Evolutionary conservation across 345 rosid genomes (phyloP), one percentile per base, ranked within the genome.

Genomic region (Pugionium dolabratum): DNA sequence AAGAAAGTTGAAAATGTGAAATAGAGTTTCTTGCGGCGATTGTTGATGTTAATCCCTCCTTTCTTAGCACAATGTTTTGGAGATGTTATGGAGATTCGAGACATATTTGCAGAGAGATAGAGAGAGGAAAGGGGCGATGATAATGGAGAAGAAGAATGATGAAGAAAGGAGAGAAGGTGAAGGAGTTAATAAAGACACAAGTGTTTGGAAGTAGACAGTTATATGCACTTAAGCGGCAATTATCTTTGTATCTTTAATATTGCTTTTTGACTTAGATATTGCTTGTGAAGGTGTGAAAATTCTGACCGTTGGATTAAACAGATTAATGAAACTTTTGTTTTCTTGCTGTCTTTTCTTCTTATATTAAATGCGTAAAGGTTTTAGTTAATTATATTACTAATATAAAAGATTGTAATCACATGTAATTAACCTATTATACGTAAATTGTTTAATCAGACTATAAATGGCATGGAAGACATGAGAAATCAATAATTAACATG

Each of bases 41-140:
- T 75, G 30, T 75, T 45, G 45, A 70, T 53, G 80, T 57, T 72
- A 9, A 77, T 44, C 62, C 68, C 80, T 79, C 72, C 78, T 80
- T 78, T 80, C 28, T 69, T 50, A 41, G 84, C 93, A 11, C 97
- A 92, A 78, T 89, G 91, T 69, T 84, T 81, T 9, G 98, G 98
- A 59, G 98, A 86, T 54, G 74, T 72, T 69, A 33, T 58, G 45
- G 34, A 18, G 73, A 76, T 27, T 73, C 34, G 84, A 86, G 96
- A 90, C 98, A 93, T 93, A 83, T 82, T 83, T 77, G 62, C 54
- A 43, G 42, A 9, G 31, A 28, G 25, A 36, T 6, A 29, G 26
- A 11, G 29, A 36, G 7, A 28, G 2, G 54, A 11, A 4, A 49
- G 30, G 4, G 41, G 30, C n/a, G 57, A 28, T 3, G 40, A 36